Conservation (phyloP, 176 grass and related monocot species). For the Puccinellia tenuiflora region DNA sequence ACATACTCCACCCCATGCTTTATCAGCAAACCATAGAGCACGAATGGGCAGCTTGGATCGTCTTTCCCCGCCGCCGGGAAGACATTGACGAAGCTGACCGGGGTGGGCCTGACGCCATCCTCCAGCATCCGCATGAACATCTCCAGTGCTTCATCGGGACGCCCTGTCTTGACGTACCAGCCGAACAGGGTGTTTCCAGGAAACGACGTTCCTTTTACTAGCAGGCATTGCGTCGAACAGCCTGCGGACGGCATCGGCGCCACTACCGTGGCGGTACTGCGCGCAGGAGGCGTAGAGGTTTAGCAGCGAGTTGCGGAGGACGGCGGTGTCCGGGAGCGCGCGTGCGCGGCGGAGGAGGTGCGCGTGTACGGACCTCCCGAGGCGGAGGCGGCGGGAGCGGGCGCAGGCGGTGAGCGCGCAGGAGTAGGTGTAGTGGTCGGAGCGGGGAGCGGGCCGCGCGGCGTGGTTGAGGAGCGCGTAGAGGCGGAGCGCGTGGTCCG, state of each 20-base stretch:
- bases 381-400: slow-evolving; percentile 46
- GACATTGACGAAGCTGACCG: slow-evolving; percentile 66
- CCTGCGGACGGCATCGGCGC: slow-evolving; percentile 37
- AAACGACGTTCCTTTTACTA: slow-evolving; percentile 54
- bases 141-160: slow-evolving; percentile 42
- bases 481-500: slow-evolving; percentile 63
- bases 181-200: slow-evolving; percentile 82
- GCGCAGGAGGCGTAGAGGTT: slow-evolving; percentile 69
- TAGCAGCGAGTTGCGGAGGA: slow-evolving; percentile 89
- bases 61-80: slow-evolving; percentile 25
- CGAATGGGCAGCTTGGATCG: slow-evolving; percentile 16
- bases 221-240: slow-evolving; percentile 72
- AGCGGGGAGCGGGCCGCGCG: slow-evolving; percentile 19
- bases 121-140: slow-evolving; percentile 52
- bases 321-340: slow-evolving; percentile 36
- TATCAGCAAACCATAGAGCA: slow-evolving; percentile 61
- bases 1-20: slow-evolving; percentile 67
- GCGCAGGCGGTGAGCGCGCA: slow-evolving; percentile 83
- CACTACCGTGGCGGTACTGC: background rate
- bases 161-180: slow-evolving; percentile 66
- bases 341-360: slow-evolving; percentile 52
- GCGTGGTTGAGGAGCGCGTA: slow-evolving; percentile 74
- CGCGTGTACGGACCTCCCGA: slow-evolving; percentile 72
- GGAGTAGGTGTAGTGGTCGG: slow-evolving; percentile 92
- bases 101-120: slow-evolving; percentile 48